Conservation (phyloP, 352 stramenopile genomes). For the Pythium utonaiense region DNA sequence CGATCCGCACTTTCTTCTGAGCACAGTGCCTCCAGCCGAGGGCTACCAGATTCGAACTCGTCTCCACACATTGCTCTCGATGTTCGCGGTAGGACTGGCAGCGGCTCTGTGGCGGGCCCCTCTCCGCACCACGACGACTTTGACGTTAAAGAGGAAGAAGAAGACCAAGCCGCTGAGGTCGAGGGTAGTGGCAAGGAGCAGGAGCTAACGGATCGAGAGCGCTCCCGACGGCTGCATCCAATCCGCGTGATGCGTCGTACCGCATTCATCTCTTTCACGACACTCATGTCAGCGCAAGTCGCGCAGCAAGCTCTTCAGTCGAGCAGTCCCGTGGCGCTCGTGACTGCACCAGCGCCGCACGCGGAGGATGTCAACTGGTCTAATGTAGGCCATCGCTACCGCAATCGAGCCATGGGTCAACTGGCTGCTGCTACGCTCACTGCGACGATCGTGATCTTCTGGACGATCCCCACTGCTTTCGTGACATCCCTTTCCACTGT, state of each 20-base stretch:
- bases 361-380: conserved; percentile 71
- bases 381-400: conserved; percentile 61
- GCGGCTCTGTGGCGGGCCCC: neutral
- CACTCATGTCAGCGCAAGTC: conserved; percentile 64
- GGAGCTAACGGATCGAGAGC: conserved; percentile 47
- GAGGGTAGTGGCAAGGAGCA: conserved; percentile 33
- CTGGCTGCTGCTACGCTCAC: conserved; percentile 58
- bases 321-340: conserved; percentile 51
- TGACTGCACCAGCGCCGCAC: conserved; percentile 48
- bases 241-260: conserved; percentile 61
- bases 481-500: conserved; percentile 68
- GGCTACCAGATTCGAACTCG: neutral
- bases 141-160: neutral
- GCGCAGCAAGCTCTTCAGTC: conserved; percentile 68
- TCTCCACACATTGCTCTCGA: conserved; percentile 7
- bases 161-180: conserved; percentile 16
- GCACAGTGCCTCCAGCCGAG: neutral
- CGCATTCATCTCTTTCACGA: conserved; percentile 78
- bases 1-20: neutral
- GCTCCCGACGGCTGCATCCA: conserved; percentile 40
- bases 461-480: conserved; percentile 79
- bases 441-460: conserved; percentile 69
- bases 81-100: neutral
- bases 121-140: conserved; percentile 2
- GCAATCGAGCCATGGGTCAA: conserved; percentile 41